Evolutionary conservation across 2,329 filamentous ascomycete species (phyloP).

Genomic region (Myriosclerotinia scirpicola): DNA sequence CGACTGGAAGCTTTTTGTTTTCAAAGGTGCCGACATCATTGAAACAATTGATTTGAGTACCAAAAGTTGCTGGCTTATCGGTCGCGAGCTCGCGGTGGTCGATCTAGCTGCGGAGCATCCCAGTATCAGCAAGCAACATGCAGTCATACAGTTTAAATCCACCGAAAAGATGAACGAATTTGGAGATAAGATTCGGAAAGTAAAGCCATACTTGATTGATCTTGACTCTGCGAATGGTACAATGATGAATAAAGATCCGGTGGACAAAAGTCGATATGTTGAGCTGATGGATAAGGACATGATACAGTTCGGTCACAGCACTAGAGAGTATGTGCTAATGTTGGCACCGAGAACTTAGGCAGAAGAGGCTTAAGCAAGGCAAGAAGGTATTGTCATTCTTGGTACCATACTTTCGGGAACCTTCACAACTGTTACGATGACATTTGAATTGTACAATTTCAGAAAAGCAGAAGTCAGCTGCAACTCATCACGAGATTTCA

Average conservation of each 20-base stretch:
- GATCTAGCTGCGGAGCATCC: slow-evolving; percentile 86
- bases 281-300: slow-evolving; percentile 89
- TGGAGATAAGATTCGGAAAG: slow-evolving; percentile 76
- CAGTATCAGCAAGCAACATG: slow-evolving; percentile 93
- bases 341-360: slow-evolving; percentile 49
- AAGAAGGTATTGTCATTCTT: background rate
- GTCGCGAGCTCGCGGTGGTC: slow-evolving; percentile 75
- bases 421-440: background rate
- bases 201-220: slow-evolving; percentile 89
- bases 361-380: too few relatives aligned
- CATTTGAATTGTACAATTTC: background rate
- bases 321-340: slow-evolving; percentile 95
- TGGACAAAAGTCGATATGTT: slow-evolving; percentile 76
- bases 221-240: slow-evolving; percentile 93
- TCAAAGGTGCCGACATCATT: slow-evolving; percentile 78
- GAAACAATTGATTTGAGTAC: slow-evolving; percentile 76
- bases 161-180: slow-evolving; percentile 81
- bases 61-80: slow-evolving; percentile 88
- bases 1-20: slow-evolving; percentile 87
- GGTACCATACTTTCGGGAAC: background rate
- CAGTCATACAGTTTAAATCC: slow-evolving; percentile 89
- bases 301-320: slow-evolving; percentile 81
- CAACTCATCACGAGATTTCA: background rate
- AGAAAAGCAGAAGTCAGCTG: slow-evolving; percentile 19
- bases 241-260: slow-evolving; percentile 69